Conservation (phyloP, 306 rosid genomes). For the Cicer pinnatifidum region DNA sequence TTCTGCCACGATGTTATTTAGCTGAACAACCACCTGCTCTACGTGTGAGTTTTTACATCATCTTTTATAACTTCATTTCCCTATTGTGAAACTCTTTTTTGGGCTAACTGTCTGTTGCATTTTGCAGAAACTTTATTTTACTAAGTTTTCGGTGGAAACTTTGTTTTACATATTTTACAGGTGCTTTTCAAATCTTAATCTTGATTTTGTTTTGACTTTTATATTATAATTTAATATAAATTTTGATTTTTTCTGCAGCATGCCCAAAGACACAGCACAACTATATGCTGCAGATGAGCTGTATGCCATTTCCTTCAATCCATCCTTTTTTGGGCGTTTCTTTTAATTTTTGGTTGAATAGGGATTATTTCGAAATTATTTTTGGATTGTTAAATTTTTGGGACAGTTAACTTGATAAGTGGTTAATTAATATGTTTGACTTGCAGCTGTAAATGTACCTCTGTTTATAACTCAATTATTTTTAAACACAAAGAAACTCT, state of each 20-base stretch:
- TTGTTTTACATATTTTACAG: constrained; percentile 95
- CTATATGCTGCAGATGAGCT: constrained; percentile 84
- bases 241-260: constrained; percentile 56
- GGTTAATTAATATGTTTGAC: constrained; percentile 3
- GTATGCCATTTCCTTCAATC: constrained; percentile 58
- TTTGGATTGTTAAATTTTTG: not conserved
- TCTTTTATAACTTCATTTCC: constrained; percentile 15
- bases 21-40: constrained; percentile 81
- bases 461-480: not conserved
- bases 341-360: constrained; percentile 15
- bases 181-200: constrained; percentile 48
- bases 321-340: not conserved
- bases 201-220: not conserved
- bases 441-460: constrained; percentile 13
- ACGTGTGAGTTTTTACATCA: constrained; percentile 59
- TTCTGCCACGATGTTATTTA: constrained; percentile 80
- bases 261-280: constrained; percentile 99
- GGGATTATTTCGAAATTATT: constrained; percentile 14
- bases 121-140: constrained; percentile 78
- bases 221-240: constrained; percentile 6
- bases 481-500: not conserved
- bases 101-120: constrained; percentile 37
- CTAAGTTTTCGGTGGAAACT: constrained; percentile 76
- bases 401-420: constrained; percentile 11
- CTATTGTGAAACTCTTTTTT: constrained; percentile 32